Evolutionary conservation across 2,329 filamentous ascomycete genomes (phyloP).

Genomic region (Zymoseptoria ardabiliae): DNA sequence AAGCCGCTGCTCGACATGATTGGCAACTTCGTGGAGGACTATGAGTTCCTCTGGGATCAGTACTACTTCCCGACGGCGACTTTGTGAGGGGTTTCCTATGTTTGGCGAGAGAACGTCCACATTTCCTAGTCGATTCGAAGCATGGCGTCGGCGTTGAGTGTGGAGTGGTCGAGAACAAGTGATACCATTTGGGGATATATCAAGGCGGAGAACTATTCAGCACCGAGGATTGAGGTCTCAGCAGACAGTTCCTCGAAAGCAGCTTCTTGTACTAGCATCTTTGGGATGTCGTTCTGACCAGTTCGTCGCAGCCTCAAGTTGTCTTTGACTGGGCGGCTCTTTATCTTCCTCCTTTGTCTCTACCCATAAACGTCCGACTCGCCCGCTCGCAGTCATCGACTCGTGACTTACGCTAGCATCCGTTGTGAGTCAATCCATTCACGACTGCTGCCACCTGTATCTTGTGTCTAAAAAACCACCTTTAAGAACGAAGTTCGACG

Average conservation of each 20-base stretch:
- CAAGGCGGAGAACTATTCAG: not conserved
- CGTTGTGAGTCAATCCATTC: not conserved
- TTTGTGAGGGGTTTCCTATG: constrained; percentile 30
- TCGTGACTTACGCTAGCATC: not conserved
- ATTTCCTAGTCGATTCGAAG: not conserved
- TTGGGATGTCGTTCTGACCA: not conserved
- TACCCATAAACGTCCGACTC: not conserved
- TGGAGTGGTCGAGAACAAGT: not conserved
- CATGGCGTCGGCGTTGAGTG: not conserved
- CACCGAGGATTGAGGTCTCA: not conserved
- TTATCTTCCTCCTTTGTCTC: not conserved
- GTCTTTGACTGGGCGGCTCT: not conserved
- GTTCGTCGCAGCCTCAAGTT: not conserved
- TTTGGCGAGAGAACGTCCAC: not conserved
- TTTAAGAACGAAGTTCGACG: not conserved
- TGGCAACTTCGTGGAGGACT: constrained; percentile 83
- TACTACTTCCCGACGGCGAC: constrained; percentile 79
- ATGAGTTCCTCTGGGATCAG: constrained; percentile 96
- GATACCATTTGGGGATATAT: not conserved
- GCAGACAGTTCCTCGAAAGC: not conserved
- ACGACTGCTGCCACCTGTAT: not conserved
- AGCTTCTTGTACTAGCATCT: not conserved
- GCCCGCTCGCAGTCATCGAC: not conserved
- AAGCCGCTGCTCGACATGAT: constrained; percentile 74
- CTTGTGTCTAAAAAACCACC: not conserved